phyloP scores from a whole-genome alignment of 1,284 basidiomycete genomes.

The Sanghuangporus weigelae region DNA sequence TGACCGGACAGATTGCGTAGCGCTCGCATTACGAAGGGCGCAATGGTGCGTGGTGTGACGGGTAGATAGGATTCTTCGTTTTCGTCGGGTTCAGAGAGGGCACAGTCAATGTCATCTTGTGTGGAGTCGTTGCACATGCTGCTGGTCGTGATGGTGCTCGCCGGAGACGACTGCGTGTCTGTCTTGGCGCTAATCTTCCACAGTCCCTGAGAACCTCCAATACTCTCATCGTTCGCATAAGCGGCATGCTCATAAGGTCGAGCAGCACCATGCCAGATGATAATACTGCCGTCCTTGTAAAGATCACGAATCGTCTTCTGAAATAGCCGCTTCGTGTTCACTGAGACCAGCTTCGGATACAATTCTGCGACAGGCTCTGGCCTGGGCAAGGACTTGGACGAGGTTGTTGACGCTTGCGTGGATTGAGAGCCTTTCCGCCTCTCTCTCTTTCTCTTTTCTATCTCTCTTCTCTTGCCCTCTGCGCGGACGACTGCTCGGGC shows the following conservation, averaged over 20 bases:
- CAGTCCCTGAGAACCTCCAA: conserved; percentile 24
- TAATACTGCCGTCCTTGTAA: conserved; percentile 58
- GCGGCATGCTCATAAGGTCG: neutral
- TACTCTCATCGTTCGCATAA: conserved; percentile 14
- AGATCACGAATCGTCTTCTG: conserved; percentile 55
- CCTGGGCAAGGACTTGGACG: neutral
- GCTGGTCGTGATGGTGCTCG: neutral
- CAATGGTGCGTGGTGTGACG: conserved; percentile 47
- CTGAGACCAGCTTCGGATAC: neutral
- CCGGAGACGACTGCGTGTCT: conserved; percentile 26
- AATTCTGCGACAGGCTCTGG: neutral
- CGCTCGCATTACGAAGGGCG: conserved; percentile 40
- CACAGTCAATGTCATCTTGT: conserved; percentile 33
- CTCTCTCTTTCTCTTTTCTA: conserved; percentile 38
- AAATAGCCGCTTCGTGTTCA: conserved; percentile 61
- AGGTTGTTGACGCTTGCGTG: neutral
- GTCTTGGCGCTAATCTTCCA: conserved; percentile 37
- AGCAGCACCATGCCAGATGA: conserved; percentile 58
- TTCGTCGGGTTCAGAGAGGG: conserved; percentile 53
- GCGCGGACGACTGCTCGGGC: conserved; percentile 56
- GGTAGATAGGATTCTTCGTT: conserved; percentile 63
- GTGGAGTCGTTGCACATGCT: conserved; percentile 2
- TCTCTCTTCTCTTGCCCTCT: conserved; percentile 45
- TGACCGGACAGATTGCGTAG: conserved; percentile 26
- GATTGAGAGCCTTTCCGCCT: conserved; percentile 15